Evolutionary conservation across 805 yeast genomes (phyloP), one percentile per base, ranked within the genome.

Genomic region (Candida odintsovae): DNA sequence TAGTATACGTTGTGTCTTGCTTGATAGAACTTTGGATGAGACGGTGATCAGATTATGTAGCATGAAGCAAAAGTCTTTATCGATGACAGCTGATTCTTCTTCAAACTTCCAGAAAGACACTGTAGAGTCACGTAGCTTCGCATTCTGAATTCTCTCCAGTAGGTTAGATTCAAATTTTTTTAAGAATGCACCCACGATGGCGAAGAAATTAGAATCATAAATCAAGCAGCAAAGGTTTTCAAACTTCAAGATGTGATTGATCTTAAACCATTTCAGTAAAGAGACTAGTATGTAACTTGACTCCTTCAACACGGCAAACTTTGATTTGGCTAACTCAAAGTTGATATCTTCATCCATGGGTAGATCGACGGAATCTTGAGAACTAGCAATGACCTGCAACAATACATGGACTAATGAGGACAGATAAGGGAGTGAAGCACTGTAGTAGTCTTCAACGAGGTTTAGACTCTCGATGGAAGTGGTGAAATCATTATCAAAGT

Each of bases 201-300:
- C 57, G n/a, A 69, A 57, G 47, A 56, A 84, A 48, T 82, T 80
- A 25, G 83, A 77, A 61, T 94, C 98, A 62, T 83, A 86, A 22
- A 94, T 63, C 38, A 90, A 61, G 0, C 86, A 76, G 7, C 84
- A 64, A 13, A 92, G 67, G 55, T 83, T 86, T 61, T 89, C 95
- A 61, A 75, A 82, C 62, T 92, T 90, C 51, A 90, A 62, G 2
- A 89, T 68, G 61, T 94, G 97, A 40, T 80, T 83, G 10, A 75
- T 62, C 59, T 86, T 86, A 61, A 87, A 83, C 97, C 97, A 90
- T 55, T 75, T 76, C 29, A 83, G 60, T 19, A 94, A 59, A 19
- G 78, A 55, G 11, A 67, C 54, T 1, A 88, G 46, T 1, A 80
- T 73, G 2, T 77, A 76, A 0, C 83, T 69, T 2, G 83, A 67